Evolutionary conservation across 2,329 filamentous ascomycete species (phyloP), one percentile per base, ranked within the genome.

Genomic region (Colletotrichum sidae): DNA sequence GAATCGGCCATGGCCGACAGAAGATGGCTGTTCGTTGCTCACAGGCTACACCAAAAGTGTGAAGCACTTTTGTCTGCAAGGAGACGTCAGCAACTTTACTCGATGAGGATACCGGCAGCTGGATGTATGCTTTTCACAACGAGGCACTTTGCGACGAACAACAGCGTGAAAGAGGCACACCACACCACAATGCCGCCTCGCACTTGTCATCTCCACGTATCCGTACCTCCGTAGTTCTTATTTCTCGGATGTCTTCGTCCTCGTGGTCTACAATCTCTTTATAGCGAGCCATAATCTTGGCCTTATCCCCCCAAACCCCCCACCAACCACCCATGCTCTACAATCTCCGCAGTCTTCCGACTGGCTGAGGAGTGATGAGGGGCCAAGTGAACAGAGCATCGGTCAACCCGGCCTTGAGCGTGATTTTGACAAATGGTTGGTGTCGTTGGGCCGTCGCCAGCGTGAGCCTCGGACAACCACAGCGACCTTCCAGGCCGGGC

Each of bases 331-430:
- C 46, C 47, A 42, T 41, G 13, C 44, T 25, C 34, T 52, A 45
- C 45, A 58, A 61, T 52, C 41, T 62, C 58, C 62, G 58, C 51
- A 53, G 55, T 39, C 52, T 61, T 46, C 62, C 47, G 62, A 62
- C 62, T 62, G 62, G 58, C 58, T 37, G 58, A 53, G 58, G 62
- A 62, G 62, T 57, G 62, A 45, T 12, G 46, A 8, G 62, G 53
- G 41, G 35, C 57, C 57, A 49, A 62, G 33, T 56, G 57, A 62
- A 37, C 62, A 47, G n/a, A 55, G 38, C 62, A 56, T 62, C 62
- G 62, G 58, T 46, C 35, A 56, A 17, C 62, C 52, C 58, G 62
- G 62, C 49, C 15, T 9, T 50, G 34, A 45, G 17, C 45, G 35
- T 45, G 37, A n/a, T 47, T 25, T 47, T 47, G 62, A 53, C 52